These are phyloP conservation scores for Dactylella cylindrospora DNA, from an alignment of 2,329 filamentous ascomycete species.

Conservation along the genomic window DNA sequence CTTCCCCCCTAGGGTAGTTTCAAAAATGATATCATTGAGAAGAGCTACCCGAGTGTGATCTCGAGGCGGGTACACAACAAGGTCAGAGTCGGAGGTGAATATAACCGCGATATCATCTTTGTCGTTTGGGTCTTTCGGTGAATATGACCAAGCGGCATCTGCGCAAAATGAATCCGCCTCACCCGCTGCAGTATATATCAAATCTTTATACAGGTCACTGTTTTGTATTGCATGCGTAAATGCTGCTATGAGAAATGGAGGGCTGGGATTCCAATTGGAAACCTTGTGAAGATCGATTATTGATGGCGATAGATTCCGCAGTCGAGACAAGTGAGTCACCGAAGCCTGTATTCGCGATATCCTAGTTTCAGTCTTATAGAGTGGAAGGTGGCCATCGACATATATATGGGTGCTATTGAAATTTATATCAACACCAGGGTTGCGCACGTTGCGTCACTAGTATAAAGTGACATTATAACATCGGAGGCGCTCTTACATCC, in stretches of 20 bases:
- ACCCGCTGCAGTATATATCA: constrained; percentile 9
- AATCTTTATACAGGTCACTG: constrained; percentile 7
- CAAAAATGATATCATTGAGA: constrained; percentile 6
- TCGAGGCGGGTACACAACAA: constrained; percentile 15
- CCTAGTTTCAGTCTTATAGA: constrained; percentile 26
- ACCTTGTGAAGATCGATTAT: constrained; percentile 12
- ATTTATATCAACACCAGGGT: not conserved
- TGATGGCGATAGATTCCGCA: constrained; percentile 11
- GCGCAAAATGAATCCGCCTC: constrained; percentile 38
- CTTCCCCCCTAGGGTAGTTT: not conserved
- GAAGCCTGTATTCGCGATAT: constrained; percentile 22
- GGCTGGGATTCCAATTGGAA: constrained; percentile 14
- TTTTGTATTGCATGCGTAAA: constrained; percentile 8
- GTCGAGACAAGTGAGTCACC: constrained; percentile 2
- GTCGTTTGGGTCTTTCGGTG: not conserved
- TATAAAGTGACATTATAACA: not conserved
- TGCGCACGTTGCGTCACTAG: constrained; percentile 1
- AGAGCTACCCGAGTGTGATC: constrained; percentile 1
- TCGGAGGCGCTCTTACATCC: constrained; percentile 19
- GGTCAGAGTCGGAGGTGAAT: constrained; percentile 31
- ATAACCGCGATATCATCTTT: constrained; percentile 4
- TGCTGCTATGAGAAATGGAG: constrained; percentile 27
- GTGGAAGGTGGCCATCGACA: constrained; percentile 23
- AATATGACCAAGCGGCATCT: not conserved
- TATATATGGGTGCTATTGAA: constrained; percentile 10